phyloP scores from a whole-genome alignment of 2,329 filamentous ascomycete species.

The Sporothrix inflata region DNA sequence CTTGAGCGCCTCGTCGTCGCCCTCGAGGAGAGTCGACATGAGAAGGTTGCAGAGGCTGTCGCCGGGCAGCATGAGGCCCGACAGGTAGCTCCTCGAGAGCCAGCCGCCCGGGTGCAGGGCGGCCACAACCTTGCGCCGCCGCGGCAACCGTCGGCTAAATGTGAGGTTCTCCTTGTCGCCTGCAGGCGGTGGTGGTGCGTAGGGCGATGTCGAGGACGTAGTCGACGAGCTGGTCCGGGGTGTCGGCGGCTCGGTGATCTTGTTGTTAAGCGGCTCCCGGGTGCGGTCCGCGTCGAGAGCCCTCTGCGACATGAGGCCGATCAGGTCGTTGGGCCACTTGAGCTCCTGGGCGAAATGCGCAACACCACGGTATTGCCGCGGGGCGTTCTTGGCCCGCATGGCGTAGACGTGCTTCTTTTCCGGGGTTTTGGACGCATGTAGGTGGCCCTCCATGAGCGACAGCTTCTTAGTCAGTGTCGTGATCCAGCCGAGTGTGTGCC shows the following conservation, averaged over 20 bases:
- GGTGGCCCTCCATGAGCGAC: conserved; percentile 43
- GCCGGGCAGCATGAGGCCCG: conserved; percentile 66
- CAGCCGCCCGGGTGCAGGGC: conserved; percentile 64
- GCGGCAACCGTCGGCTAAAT: conserved; percentile 44
- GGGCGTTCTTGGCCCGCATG: conserved; percentile 58
- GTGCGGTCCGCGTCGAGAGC: neutral
- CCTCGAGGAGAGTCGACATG: conserved; percentile 68
- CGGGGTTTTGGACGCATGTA: conserved; percentile 35
- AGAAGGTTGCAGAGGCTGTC: conserved; percentile 65
- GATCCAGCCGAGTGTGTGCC: conserved; percentile 55
- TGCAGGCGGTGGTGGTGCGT: conserved; percentile 20
- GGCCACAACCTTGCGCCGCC: conserved; percentile 59
- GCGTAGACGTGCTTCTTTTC: conserved; percentile 47
- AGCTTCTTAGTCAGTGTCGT: conserved; percentile 61
- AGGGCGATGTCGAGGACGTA: conserved; percentile 28
- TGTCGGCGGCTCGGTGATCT: conserved; percentile 41
- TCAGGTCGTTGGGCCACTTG: conserved; percentile 59
- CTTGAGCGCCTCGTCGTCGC: conserved; percentile 62
- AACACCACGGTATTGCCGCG: conserved; percentile 63
- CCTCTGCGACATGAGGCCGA: conserved; percentile 11
- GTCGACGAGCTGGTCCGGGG: conserved; percentile 35
- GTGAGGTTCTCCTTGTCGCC: conserved; percentile 31
- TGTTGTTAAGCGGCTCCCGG: conserved; percentile 44
- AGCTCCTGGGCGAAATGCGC: conserved; percentile 66
- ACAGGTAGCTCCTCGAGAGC: conserved; percentile 70